Base-by-base conservation (phyloP, 192 early-diverging fungal genomes). In the Linnemannia exigua region DNA sequence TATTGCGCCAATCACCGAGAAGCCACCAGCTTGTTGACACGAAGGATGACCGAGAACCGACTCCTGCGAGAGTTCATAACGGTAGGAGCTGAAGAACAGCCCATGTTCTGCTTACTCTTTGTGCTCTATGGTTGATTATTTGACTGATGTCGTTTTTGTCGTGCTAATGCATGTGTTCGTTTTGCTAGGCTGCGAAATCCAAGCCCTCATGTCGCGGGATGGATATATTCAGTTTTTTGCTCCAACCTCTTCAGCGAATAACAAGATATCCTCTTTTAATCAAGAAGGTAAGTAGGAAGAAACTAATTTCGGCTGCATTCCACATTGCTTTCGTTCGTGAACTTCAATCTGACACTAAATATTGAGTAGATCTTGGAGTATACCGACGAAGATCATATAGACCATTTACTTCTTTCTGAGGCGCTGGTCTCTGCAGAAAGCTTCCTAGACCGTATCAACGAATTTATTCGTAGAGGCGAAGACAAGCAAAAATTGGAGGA, bases 181-280 rank as follows among this genome's bases (percentile, higher is more conserved):
- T 22, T 31, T 72, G 78, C 52, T 88, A 94, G 90, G 87, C 85
- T 70, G 90, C 91, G 20, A 89, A 90, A 67, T 87, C 88, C 16
- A 90, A 91, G 50, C 93, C 94, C 2, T 79, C 87, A 37, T 96
- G 94, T 79, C 92, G 94, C 1, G 89, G 89, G 48, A 80, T 97
- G 41, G 96, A 97, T 79, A 90, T 97, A 15, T 94, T 92, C 0
- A 94, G 93, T 37, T 97, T 94, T 74, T 87, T 97, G 46, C 91
- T 99, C 31, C 90, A 98, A 11, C 98, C 98, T 1, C 92, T 99
- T 36, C 98, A 99, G 87, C 93, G 98, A 8, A 92, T 99, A 50
- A 97, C 98, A 19, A 91, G 98, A 88, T 99, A 99, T 87, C 95
- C 94, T 31, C 88, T 99, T 58, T 90, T 99, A 19, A 90, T 99